Evolutionary conservation across 768 basidiomycete species (phyloP), one percentile per base, ranked within the genome.

Genomic region (Exidia glandulosa): DNA sequence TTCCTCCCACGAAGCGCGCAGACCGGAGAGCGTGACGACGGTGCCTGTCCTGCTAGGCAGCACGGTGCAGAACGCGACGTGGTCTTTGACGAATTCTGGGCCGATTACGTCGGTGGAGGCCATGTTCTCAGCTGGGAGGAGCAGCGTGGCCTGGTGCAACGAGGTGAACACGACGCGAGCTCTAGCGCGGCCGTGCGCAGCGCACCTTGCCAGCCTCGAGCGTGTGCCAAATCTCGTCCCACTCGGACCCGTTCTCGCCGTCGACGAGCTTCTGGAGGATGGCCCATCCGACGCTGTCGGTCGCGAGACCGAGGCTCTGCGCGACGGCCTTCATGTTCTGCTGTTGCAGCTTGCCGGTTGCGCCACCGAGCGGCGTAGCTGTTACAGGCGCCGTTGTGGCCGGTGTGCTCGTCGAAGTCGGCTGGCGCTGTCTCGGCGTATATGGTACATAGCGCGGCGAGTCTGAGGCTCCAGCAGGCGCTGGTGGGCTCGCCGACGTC

Each of bases 21-120:
- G 73, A 3, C 94, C 95, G 0, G 91, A 93, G 34, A 94, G 73
- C 0, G 91, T 91, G 3, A 92, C 79, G 13, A 92, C 70, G 32
- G 80, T 79, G 3, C 80, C 76, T 54, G 75, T 69, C 52, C 62
- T 47, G 48, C 66, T 68, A 27, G 77, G 73, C 1, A 16, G 76
- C 67, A 1, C 75, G 76, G 57, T 88, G 64, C 79, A 84, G 32
- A 92, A 77, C 32, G 83, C 74, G 59, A 95, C 71, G 68, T 99
- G 95, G 66, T 96, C 93, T 67, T 82, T 84, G 32, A 96, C 74
- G 60, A 94, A 84, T 2, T 91, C 87, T 0, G 83, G 72, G 0
- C 87, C 87, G 57, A 92, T 77, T 56, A 75, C 75, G 19, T 82
- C 79, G 23, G 79, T 75, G 14, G 77, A 69, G 2, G 80, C 74